Evolutionary conservation across 768 basidiomycete species (phyloP).

Genomic region (Leccinum subgranulosum): DNA sequence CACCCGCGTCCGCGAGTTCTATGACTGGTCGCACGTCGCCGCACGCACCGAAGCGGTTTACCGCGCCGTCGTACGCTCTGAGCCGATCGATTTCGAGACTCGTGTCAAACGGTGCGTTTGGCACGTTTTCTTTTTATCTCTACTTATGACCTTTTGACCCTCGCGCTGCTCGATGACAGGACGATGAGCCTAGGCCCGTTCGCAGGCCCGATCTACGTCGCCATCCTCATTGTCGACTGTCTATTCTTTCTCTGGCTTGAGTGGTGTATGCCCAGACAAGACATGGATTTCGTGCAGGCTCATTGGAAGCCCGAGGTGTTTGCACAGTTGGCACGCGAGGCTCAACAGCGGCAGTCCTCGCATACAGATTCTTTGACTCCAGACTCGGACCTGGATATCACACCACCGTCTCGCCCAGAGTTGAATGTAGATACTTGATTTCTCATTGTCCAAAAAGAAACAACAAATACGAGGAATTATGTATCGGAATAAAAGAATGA

Average conservation of each 20-base stretch:
- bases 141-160: not conserved
- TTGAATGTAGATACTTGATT: not conserved
- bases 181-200: slow-evolving; percentile 78
- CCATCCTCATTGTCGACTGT: slow-evolving; percentile 87
- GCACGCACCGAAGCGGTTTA: slow-evolving; percentile 85
- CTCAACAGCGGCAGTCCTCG: not conserved
- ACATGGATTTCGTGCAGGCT: slow-evolving; percentile 69
- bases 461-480: slow-evolving; percentile 21
- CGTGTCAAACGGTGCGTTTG: slow-evolving; percentile 65
- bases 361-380: not conserved
- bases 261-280: slow-evolving; percentile 75
- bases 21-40: slow-evolving; percentile 82
- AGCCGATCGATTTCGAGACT: slow-evolving; percentile 70
- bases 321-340: slow-evolving; percentile 13
- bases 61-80: slow-evolving; percentile 54
- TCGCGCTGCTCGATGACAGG: slow-evolving; percentile 31
- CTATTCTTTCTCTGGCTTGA: slow-evolving; percentile 84
- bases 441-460: slow-evolving; percentile 4
- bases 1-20: slow-evolving; percentile 74
- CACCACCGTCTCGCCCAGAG: not conserved
- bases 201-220: slow-evolving; percentile 83
- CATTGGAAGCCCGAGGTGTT: slow-evolving; percentile 51
- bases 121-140: not conserved
- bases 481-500: slow-evolving; percentile 10
- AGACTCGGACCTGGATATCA: not conserved